Evolutionary conservation across 2,329 filamentous ascomycete species (phyloP), one percentile per base, ranked within the genome.

Genomic region (Claviceps sp.): DNA sequence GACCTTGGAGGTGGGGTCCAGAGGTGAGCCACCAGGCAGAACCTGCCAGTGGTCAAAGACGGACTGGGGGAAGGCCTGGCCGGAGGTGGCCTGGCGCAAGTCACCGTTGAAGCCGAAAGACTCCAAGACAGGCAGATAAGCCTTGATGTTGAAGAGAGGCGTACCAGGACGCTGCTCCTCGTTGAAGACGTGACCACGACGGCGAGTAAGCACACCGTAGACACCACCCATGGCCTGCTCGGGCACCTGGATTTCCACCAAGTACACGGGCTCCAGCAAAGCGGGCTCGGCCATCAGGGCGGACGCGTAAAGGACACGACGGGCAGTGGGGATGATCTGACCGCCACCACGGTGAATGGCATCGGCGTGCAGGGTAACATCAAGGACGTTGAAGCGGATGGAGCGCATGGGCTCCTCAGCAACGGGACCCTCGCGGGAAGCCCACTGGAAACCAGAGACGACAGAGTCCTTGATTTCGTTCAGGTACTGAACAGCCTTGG

Each of bases 381-480:
- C 93, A 70, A 96, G 84, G 72, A 98, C 85, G 85, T 98, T 98
- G 83, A 95, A 98, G 78, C 93, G 88, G 73, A 94, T 74, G 62
- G 85, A 85, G 71, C 93, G 88, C 89, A 98, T 91, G 65, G 93
- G 93, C 84, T 98, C 93, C 77, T 98, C 93, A 64, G 86, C 90
- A 69, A 98, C 76, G 66, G 93, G 93, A 79, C 93, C 93, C 82
- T 98, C 93, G 70, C 91, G 86, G 65, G 88, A 88, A 62, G 93
- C 93, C 93, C 93, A 98, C 77, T 98, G 93, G 89, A 98, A 98
- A 84, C 93, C 93, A 63, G 93, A 97, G 69, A 97, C 90, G 64
- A 97, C 85, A 56, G 91, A 97, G 71, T 98, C 93, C 87, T 98
- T 98, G 84, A 98, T 98, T 87, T 98, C 93, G 79, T 88, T 93